A percentile compares a stretch with the other conserved stretches of the same genome.
These are phyloP conservation scores for Vicia faba DNA, from an alignment of 306 rosid genomes.

Conservation along the genomic window DNA sequence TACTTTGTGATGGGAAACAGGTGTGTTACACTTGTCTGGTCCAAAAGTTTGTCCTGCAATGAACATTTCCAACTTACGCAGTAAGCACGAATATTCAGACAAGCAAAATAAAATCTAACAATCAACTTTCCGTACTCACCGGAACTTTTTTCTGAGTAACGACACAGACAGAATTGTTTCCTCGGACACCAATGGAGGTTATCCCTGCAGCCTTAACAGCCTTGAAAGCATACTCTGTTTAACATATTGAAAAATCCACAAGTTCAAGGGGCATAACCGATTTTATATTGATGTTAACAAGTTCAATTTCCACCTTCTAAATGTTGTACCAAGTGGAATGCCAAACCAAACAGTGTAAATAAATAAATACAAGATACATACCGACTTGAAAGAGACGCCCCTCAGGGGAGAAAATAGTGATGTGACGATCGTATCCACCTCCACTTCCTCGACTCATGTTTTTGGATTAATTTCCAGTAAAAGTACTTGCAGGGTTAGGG, in stretches of 20 bases:
- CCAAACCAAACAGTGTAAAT: no score
- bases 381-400: conserved; percentile 92
- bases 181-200: conserved; percentile 92
- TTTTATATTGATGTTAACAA: no score
- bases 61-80: conserved; percentile 25
- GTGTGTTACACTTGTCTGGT: conserved; percentile 92
- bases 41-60: conserved; percentile 95
- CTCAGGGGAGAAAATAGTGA: conserved; percentile 97
- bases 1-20: conserved; percentile 90
- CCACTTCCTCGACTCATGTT: conserved; percentile 89
- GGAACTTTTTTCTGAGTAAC: conserved; percentile 99
- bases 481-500: conserved; percentile 21
- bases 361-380: conserved; percentile 26
- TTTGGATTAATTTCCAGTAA: conserved; percentile 4
- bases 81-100: conserved; percentile 11
- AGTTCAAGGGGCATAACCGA: no score
- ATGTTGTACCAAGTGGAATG: no score
- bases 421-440: conserved; percentile 97
- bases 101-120: conserved; percentile 24
- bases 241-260: conserved; percentile 38
- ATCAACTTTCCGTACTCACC: conserved; percentile 54
- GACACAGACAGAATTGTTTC: conserved; percentile 92
- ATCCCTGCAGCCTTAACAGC: conserved; percentile 96
- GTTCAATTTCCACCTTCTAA: no score
- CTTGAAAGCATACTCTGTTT: conserved; percentile 93